Percentiles rank a stretch among this genome's conserved stretches.
Evolutionary conservation across 345 rosid genomes (phyloP).

Genomic region (Xanthoceras sorbifolium): DNA sequence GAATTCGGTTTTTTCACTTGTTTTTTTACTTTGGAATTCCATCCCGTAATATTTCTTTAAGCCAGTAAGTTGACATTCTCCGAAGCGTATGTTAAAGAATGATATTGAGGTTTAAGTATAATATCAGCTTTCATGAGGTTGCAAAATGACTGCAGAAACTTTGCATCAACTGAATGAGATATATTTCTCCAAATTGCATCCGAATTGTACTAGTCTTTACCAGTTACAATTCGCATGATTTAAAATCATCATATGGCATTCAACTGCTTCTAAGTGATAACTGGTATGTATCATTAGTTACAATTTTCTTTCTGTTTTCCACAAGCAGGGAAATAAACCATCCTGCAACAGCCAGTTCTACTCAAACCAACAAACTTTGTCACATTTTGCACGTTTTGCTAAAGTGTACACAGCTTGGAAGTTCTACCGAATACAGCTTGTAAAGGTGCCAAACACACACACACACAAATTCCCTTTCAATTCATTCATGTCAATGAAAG

Average conservation of each 20-base stretch:
- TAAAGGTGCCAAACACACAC: constrained; percentile 43
- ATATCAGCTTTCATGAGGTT: neutral
- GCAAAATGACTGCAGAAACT: neutral
- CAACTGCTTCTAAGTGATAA: neutral
- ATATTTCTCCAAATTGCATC: neutral
- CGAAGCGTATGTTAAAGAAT: neutral
- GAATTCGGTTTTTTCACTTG: neutral
- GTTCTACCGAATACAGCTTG: constrained; percentile 59
- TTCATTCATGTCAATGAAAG: neutral
- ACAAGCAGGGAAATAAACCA: constrained; percentile 63
- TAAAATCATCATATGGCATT: neutral
- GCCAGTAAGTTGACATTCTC: neutral
- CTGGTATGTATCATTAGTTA: constrained; percentile 10
- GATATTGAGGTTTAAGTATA: neutral
- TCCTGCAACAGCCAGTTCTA: constrained; percentile 63
- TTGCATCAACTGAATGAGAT: neutral
- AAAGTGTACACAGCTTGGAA: constrained; percentile 72
- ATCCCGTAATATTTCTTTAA: neutral
- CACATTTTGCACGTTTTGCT: constrained; percentile 67
- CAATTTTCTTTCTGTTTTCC: constrained; percentile 9
- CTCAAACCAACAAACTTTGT: constrained; percentile 50
- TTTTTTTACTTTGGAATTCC: neutral
- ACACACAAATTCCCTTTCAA: neutral
- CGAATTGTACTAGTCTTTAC: neutral
- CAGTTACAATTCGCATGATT: neutral